phyloP scores from a whole-genome alignment of 2,329 filamentous ascomycete genomes.

The Colletotrichum zoysiae region DNA sequence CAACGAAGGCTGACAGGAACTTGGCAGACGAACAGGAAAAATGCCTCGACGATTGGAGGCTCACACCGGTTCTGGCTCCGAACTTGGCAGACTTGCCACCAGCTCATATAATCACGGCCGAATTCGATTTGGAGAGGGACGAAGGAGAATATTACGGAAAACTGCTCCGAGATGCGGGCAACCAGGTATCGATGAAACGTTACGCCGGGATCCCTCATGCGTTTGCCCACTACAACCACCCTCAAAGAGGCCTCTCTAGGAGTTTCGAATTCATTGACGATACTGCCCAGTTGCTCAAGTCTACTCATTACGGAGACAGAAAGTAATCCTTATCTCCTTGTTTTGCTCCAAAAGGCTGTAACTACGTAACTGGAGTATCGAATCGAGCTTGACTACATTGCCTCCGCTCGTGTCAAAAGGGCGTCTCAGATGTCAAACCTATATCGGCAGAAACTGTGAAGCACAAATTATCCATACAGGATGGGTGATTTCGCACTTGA shows the following conservation, averaged over 20 bases:
- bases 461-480: too few relatives aligned
- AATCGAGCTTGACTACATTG: background rate
- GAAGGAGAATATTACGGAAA: conserved; percentile 49
- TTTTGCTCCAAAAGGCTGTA: background rate
- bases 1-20: background rate
- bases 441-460: too few relatives aligned
- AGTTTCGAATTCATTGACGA: conserved; percentile 48
- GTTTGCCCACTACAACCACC: conserved; percentile 49
- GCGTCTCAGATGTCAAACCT: too few relatives aligned
- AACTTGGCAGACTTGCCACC: conserved; percentile 47
- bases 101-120: conserved; percentile 51
- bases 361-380: too few relatives aligned
- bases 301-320: background rate
- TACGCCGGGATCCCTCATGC: conserved; percentile 49
- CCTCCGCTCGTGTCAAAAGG: background rate
- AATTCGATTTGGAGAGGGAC: conserved; percentile 53
- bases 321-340: rapidly evolving
- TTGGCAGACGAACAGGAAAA: conserved; percentile 18
- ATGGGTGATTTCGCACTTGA: too few relatives aligned
- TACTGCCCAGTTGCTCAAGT: conserved; percentile 31
- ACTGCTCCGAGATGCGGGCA: conserved; percentile 45
- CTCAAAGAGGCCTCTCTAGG: conserved; percentile 44
- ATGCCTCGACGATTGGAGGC: conserved; percentile 15
- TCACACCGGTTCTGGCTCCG: conserved; percentile 45
- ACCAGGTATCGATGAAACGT: conserved; percentile 46